These are phyloP conservation scores for Entomortierella beljakovae DNA, from an alignment of 192 early-diverging fungal species.

Conservation along the genomic window DNA sequence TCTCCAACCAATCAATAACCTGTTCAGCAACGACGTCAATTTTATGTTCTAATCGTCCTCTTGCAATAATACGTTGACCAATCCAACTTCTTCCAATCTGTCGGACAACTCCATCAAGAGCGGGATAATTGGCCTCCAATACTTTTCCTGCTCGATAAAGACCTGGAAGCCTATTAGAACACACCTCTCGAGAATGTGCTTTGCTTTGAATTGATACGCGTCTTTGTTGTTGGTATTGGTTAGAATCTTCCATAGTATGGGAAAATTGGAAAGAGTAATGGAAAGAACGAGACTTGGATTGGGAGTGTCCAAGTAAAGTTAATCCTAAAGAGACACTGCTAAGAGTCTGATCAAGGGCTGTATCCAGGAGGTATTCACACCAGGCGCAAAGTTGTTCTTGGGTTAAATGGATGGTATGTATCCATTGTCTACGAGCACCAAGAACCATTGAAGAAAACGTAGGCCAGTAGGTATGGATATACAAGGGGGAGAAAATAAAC, in stretches of 20 bases:
- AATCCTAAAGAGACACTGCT: conserved; percentile 25
- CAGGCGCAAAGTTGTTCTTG: conserved; percentile 39
- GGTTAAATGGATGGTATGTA: conserved; percentile 20
- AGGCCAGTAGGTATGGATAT: not conserved
- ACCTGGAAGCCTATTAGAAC: conserved; percentile 14
- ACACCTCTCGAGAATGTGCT: not conserved
- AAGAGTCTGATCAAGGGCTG: conserved; percentile 22
- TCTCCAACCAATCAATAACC: conserved; percentile 50
- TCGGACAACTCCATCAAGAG: conserved; percentile 20
- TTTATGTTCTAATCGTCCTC: conserved; percentile 12
- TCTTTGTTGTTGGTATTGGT: not conserved
- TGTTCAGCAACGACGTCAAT: conserved; percentile 37
- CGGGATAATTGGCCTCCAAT: conserved; percentile 32
- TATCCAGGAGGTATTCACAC: conserved; percentile 39
- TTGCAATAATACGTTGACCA: conserved; percentile 20
- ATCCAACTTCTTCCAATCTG: conserved; percentile 39
- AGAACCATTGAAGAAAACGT: conserved; percentile 11
- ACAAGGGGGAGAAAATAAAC: not conserved
- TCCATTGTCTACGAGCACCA: conserved; percentile 43
- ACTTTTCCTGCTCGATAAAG: conserved; percentile 38
- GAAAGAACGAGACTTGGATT: not conserved
- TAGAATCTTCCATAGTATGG: not conserved
- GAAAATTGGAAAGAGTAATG: not conserved
- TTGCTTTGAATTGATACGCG: not conserved
- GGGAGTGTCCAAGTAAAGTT: conserved; percentile 18